Percentiles rank a stretch among this genome's conserved stretches.
Evolutionary conservation across 768 basidiomycete species (phyloP).

Genomic region (Ramaria sp.): DNA sequence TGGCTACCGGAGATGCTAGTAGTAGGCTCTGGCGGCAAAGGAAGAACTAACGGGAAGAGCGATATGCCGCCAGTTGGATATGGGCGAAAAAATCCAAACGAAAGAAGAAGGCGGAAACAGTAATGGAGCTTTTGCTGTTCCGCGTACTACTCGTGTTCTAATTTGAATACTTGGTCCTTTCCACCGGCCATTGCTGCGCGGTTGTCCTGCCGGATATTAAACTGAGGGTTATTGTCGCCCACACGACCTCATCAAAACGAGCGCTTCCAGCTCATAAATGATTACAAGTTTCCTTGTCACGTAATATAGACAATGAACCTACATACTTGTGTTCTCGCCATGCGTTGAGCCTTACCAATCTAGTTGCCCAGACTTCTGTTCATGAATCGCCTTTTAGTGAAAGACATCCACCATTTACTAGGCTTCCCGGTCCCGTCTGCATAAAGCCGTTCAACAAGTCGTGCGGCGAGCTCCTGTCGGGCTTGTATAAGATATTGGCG

Average conservation of each 20-base stretch:
- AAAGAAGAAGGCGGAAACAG: constrained; percentile 40
- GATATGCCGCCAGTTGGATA: constrained; percentile 76
- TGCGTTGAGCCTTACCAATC: constrained; percentile 7
- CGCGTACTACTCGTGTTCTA: neutral
- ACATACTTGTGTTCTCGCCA: neutral
- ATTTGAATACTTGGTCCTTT: neutral
- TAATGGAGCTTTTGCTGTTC: neutral
- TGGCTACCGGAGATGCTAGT: constrained; percentile 79
- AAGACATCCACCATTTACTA: constrained; percentile 99
- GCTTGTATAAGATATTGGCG: constrained; percentile 88
- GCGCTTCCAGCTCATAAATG: neutral
- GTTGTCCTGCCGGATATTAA: no score
- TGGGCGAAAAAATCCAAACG: constrained; percentile 87
- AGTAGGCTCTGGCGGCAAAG: constrained; percentile 60
- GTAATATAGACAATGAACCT: neutral
- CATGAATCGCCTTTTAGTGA: constrained; percentile 97
- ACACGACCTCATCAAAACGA: no score
- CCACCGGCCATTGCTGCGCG: neutral
- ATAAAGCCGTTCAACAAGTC: constrained; percentile 82
- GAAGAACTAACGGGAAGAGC: constrained; percentile 39
- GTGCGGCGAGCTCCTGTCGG: constrained; percentile 81
- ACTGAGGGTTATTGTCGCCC: no score
- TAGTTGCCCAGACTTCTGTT: constrained; percentile 75
- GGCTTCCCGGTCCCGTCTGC: constrained; percentile 90
- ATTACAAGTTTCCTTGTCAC: neutral